phyloP scores from a whole-genome alignment of 352 stramenopile species.

The Albugo laibachii region DNA sequence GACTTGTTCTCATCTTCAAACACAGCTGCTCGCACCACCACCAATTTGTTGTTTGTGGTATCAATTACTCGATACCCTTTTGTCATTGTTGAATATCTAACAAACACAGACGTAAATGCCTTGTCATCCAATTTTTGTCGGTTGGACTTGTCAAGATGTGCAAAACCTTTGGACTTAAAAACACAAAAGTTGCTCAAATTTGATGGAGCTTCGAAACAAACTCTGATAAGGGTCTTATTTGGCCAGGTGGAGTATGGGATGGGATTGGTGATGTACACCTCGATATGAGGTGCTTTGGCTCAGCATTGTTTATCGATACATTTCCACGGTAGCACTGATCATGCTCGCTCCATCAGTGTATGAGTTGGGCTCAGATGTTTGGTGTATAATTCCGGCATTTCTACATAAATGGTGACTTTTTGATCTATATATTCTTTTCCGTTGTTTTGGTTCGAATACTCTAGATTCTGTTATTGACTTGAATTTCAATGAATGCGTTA shows the following conservation, averaged over 20 bases:
- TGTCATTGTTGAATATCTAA: slow-evolving; percentile 2
- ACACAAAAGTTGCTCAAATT: slow-evolving; percentile 1
- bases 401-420: slow-evolving; percentile 1
- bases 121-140: slow-evolving; percentile 5
- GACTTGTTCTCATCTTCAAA: too few species aligned
- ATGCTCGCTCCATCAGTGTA: slow-evolving; percentile 5
- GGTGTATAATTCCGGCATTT: slow-evolving; percentile 1
- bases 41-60: too few species aligned
- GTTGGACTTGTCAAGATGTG: slow-evolving; percentile 6
- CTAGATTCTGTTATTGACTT: slow-evolving; percentile 9
- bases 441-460: slow-evolving; percentile 10
- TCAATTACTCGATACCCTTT: slow-evolving; percentile 4
- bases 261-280: slow-evolving; percentile 5
- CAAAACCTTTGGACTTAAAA: slow-evolving; percentile 5
- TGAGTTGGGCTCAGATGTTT: slow-evolving; percentile 2
- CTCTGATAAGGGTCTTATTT: slow-evolving; percentile 5
- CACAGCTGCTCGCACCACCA: too few species aligned
- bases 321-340: slow-evolving; percentile 2
- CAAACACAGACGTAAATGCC: slow-evolving; percentile 3
- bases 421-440: slow-evolving; percentile 3
- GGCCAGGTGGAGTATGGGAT: not conserved
- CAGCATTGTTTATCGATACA: slow-evolving; percentile 3
- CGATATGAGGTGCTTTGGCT: slow-evolving; percentile 4
- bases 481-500: slow-evolving; percentile 6
- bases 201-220: not conserved